Base-by-base conservation (phyloP, 768 basidiomycete species). In the Tylopilus sp. region DNA sequence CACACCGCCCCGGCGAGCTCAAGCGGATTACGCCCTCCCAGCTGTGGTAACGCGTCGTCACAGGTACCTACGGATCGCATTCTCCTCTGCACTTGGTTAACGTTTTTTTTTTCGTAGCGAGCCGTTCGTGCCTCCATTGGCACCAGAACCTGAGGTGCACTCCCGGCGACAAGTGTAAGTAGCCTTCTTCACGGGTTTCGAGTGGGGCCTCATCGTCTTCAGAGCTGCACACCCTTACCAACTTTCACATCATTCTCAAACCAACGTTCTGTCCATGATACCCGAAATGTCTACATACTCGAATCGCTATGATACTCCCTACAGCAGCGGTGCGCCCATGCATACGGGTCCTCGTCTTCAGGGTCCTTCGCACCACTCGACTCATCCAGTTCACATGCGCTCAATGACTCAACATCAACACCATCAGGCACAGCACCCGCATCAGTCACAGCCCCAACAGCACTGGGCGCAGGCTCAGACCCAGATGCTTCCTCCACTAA, bases 1-100 rank as follows among this genome's bases (percentile, higher is more conserved):
- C 54, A 81, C 83, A 1, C 86, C 86, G 30, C 81, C 85, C 21
- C 75, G 77, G 57, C 77, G 82, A 44, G 62, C 69, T 20, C 75
- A 75, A 43, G 56, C 69, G 15, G 75, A 77, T 39, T 71, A 62
- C 54, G 61, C 63, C 47, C 51, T 75, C 13, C 73, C 75, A 12
- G 65, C 71, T 1, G 59, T 71, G 44, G 68, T 66, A 36, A 62
- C 71, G 44, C 73, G 75, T 57, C 73, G 75, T 47, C 72, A 73
- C 55, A 72, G 75, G 75, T 72, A 64, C 31, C 20, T 51, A 15
- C 1, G 3, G 4, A 0, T 42, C 21, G 21, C 40, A 12, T 53
- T 41, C 17, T 47, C 41, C 20, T 40, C 23, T 2, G 25, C 56
- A 25, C 48, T 43, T 44, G 58, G 36, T 52, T n/a, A 56, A 38